These are phyloP conservation scores for Metschnikowia baotianmanensis DNA, from an alignment of 805 yeast species.

Conservation along the genomic window DNA sequence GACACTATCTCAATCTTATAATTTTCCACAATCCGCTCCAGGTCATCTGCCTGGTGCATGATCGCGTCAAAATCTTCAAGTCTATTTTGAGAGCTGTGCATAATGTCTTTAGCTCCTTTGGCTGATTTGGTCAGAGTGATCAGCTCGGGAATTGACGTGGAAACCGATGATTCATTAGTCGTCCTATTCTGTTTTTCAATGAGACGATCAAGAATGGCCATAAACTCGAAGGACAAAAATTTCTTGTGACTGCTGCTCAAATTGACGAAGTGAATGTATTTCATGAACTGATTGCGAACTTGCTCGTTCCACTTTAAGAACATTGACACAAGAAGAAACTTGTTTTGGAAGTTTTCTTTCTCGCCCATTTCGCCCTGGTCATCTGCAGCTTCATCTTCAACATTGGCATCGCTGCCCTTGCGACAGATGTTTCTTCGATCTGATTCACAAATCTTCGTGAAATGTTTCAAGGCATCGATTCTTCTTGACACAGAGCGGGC, in stretches of 20 bases:
- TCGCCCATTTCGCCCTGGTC: conserved; percentile 6
- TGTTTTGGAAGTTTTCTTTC: conserved; percentile 31
- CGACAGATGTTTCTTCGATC: conserved; percentile 7
- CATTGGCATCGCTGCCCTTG: conserved; percentile 8
- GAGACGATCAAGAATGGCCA: conserved; percentile 32
- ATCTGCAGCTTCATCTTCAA: too few relatives aligned
- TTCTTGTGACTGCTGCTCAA: conserved; percentile 25
- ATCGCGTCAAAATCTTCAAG: conserved; percentile 34
- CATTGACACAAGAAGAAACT: conserved; percentile 38
- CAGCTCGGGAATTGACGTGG: conserved; percentile 3
- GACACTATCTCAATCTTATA: conserved; percentile 38
- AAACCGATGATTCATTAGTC: conserved; percentile 45
- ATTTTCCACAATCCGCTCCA: conserved; percentile 37
- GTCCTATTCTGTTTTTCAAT: conserved; percentile 30
- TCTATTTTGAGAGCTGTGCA: conserved; percentile 19
- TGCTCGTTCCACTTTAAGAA: conserved; percentile 41
- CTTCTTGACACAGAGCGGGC: conserved; percentile 10
- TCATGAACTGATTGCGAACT: conserved; percentile 33
- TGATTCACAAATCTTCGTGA: conserved; percentile 7
- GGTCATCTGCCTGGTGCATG: conserved; percentile 21
- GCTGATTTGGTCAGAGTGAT: neutral
- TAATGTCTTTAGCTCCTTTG: conserved; percentile 2
- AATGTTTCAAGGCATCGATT: conserved; percentile 18
- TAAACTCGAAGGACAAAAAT: conserved; percentile 35
- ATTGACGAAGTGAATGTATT: conserved; percentile 39